These are phyloP conservation scores for Apophysomyces elegans DNA, from an alignment of 371 early-diverging fungal species.

Conservation along the genomic window DNA sequence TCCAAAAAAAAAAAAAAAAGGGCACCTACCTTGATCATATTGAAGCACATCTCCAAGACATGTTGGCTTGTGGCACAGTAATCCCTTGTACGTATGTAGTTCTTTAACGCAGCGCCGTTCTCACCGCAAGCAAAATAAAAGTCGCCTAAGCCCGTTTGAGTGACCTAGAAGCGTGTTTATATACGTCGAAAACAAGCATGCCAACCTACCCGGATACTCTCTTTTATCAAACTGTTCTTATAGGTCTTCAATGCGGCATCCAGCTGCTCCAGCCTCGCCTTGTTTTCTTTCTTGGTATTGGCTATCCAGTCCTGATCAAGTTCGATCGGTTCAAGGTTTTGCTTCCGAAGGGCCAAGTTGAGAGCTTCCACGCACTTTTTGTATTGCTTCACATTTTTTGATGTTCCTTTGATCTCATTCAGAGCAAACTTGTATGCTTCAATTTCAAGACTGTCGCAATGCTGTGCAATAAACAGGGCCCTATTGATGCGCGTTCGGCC, in stretches of 20 bases:
- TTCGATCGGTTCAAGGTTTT: conserved; percentile 29
- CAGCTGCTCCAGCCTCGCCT: conserved; percentile 60
- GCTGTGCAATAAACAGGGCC: conserved; percentile 76
- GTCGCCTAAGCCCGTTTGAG: conserved; percentile 76
- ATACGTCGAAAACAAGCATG: neutral
- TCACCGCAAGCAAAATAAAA: conserved; percentile 77
- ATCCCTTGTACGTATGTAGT: conserved; percentile 76
- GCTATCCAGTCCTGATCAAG: conserved; percentile 68
- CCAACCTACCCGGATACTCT: conserved; percentile 73
- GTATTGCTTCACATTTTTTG: conserved; percentile 62
- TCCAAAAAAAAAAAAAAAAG: no score
- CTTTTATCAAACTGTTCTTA: conserved; percentile 76
- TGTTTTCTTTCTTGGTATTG: conserved; percentile 46
- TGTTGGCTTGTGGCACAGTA: conserved; percentile 77
- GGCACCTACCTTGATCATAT: conserved; percentile 55
- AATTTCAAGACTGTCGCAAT: conserved; percentile 68
- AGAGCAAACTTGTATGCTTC: conserved; percentile 73
- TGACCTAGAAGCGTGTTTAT: conserved; percentile 53
- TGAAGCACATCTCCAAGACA: conserved; percentile 79
- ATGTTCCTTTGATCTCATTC: conserved; percentile 53
- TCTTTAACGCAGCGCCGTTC: conserved; percentile 65
- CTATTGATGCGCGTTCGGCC: conserved; percentile 74
- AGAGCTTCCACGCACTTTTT: conserved; percentile 46
- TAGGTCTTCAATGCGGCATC: conserved; percentile 77
- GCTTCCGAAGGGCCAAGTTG: conserved; percentile 53